Evolutionary conservation across 202 grass and related monocot genomes (phyloP), one percentile per base, ranked within the genome.

Genomic region (Brachypodium distachyon): DNA sequence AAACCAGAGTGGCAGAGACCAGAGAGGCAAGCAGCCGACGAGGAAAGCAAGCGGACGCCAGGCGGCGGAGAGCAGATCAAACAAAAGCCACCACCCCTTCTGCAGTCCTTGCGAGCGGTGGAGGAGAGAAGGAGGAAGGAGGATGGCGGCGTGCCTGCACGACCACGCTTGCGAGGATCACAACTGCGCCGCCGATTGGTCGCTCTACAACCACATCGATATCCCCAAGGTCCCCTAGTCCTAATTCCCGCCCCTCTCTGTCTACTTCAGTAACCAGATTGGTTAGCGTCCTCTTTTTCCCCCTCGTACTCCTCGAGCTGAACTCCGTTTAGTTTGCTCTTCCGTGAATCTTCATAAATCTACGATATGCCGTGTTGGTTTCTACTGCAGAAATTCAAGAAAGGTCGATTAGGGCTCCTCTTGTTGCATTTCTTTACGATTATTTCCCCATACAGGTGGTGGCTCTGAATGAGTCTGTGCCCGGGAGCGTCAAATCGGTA

Each of bases 121-220:
- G 19, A 49, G 14, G 68, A 37, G 9, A 33, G 72, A 25, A 4
- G 19, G 47, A 22, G 64, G 7, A 12, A 36, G 72, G 28, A 23
- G 7, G 50, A 63, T 32, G 16, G 94, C 95, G 96, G 80, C 91
- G 38, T 99, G 96, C 83, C 67, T 86, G 80, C 96, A 98, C 79
- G 89, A 98, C 63, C 96, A 98, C 83, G 88, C 77, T 81, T 99
- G 96, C 83, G 96, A 90, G 87, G 91, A 95, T 74, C 91, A 99
- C 85, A 92, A 95, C 89, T 99, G 91, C 86, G 87, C 91, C 41
- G 81, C 91, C 50, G 91, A 99, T 88, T 99, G 91, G 91, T 95
- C 96, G 61, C 96, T 99, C 70, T 88, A 90, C 89, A 89, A 88
- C 70, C 91, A 99, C 85, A 76, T 99, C 91, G 96, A 95, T 67